phyloP scores from a whole-genome alignment of 2,329 filamentous ascomycete genomes.

The Fusarium brachygibbosum region DNA sequence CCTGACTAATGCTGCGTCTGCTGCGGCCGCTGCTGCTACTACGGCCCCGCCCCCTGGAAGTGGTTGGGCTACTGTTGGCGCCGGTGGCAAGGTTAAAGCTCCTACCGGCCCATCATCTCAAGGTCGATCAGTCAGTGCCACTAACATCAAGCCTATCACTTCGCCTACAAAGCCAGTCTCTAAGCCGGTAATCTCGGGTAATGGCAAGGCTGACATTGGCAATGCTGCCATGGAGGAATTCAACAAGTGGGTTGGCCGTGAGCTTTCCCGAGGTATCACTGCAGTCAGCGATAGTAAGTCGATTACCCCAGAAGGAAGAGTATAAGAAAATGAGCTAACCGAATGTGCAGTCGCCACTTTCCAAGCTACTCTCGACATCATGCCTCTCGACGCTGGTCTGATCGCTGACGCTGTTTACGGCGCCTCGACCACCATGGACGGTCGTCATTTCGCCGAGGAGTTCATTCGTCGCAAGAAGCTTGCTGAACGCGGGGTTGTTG shows the following conservation, averaged over 20 bases:
- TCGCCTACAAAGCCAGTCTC: slow-evolving; percentile 64
- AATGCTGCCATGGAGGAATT: slow-evolving; percentile 86
- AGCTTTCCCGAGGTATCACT: slow-evolving; percentile 80
- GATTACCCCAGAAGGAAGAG: not conserved
- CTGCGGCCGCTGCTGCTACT: slow-evolving; percentile 53
- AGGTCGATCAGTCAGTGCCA: slow-evolving; percentile 60
- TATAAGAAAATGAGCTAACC: slow-evolving; percentile 50
- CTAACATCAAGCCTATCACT: slow-evolving; percentile 60
- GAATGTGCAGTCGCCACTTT: slow-evolving; percentile 78
- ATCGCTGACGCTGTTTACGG: slow-evolving; percentile 93
- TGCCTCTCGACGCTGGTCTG: slow-evolving; percentile 82
- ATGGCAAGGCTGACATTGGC: slow-evolving; percentile 55
- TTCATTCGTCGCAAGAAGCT: slow-evolving; percentile 93
- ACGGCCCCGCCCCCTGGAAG: slow-evolving; percentile 58
- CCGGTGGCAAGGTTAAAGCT: slow-evolving; percentile 89
- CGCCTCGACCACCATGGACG: slow-evolving; percentile 89
- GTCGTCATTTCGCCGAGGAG: slow-evolving; percentile 92
- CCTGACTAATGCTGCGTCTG: slow-evolving; percentile 57
- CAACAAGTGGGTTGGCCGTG: slow-evolving; percentile 88
- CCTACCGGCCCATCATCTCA: slow-evolving; percentile 71
- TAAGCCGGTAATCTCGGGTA: slow-evolving; percentile 63
- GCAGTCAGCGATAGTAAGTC: slow-evolving; percentile 66
- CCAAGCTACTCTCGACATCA: slow-evolving; percentile 78
- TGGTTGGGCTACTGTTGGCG: slow-evolving; percentile 96
- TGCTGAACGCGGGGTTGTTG: slow-evolving; percentile 90